A percentile compares a stretch with the other conserved stretches of the same genome.
Evolutionary conservation across 495 filamentous ascomycete species (phyloP).

Genomic region (Niebla homalea): DNA sequence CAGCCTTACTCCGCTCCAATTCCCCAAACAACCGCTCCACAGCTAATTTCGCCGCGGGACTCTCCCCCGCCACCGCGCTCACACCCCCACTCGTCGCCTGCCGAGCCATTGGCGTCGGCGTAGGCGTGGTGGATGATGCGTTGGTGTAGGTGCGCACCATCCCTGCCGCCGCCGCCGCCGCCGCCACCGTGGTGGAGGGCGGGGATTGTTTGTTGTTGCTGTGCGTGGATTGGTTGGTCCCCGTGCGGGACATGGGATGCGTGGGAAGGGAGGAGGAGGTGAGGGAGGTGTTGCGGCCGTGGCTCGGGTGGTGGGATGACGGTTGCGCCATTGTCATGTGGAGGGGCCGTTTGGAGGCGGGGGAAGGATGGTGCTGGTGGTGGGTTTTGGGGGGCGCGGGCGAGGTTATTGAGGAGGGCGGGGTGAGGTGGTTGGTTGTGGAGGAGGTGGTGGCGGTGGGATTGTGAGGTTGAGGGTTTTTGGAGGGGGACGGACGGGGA

Average conservation of each 20-base stretch:
- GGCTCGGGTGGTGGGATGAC: neutral
- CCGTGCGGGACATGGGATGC: conserved; percentile 6
- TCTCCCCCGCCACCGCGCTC: neutral
- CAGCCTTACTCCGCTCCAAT: neutral
- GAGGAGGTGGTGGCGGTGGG: conserved; percentile 8
- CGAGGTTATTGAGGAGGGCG: conserved; percentile 6
- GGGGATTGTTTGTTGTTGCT: neutral
- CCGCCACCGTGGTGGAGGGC: neutral
- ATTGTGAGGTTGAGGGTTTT: conserved; percentile 4
- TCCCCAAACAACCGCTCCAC: conserved; percentile 7
- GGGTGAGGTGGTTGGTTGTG: conserved; percentile 3
- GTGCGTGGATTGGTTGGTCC: conserved; percentile 1
- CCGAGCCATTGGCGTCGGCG: neutral
- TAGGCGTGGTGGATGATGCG: neutral
- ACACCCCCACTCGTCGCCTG: neutral
- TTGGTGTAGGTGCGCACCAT: neutral
- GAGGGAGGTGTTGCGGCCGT: neutral
- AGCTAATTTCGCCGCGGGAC: conserved; percentile 2
- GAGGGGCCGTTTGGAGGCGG: neutral
- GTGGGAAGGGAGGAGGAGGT: neutral
- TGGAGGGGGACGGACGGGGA: conserved; percentile 6
- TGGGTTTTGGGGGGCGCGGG: conserved; percentile 5
- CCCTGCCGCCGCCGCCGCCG: neutral
- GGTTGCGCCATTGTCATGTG: neutral
- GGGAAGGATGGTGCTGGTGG: neutral